phyloP scores from a whole-genome alignment of 495 filamentous ascomycete genomes.

The Penicillium cataractarum region DNA sequence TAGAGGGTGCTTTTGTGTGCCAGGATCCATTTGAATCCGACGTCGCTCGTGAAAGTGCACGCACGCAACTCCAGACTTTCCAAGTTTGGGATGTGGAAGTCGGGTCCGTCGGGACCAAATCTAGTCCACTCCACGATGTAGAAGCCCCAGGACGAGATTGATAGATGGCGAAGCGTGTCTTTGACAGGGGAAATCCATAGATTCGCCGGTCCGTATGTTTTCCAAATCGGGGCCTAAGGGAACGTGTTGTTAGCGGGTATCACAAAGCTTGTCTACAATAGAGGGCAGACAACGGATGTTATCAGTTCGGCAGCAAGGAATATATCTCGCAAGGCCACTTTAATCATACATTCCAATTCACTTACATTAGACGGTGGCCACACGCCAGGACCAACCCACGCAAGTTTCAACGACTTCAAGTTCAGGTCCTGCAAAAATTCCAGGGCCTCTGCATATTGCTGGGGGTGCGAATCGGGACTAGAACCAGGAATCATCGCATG shows the following conservation, averaged over 20 bases:
- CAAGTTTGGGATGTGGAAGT: not conserved
- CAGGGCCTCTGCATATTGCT: not conserved
- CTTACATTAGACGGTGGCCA: not conserved
- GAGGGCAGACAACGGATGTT: too few species aligned
- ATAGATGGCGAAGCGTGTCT: not conserved
- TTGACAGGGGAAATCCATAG: not conserved
- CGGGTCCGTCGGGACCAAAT: not conserved
- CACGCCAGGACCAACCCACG: not conserved
- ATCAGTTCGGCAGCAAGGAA: too few species aligned
- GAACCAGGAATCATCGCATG: not conserved
- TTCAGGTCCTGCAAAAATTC: not conserved
- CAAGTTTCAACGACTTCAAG: not conserved
- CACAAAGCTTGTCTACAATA: not conserved
- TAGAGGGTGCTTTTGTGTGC: not conserved
- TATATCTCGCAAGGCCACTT: not conserved
- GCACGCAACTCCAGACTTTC: not conserved
- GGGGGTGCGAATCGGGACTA: not conserved
- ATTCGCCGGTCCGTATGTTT: not conserved
- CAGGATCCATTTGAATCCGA: not conserved
- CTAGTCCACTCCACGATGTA: not conserved
- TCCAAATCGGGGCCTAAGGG: not conserved
- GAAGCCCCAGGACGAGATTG: not conserved
- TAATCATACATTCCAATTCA: not conserved
- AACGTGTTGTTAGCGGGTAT: not conserved
- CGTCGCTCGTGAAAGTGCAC: not conserved